These are phyloP conservation scores for Brettanomyces sp. DNA, from an alignment of 805 yeast species.

Conservation along the genomic window DNA sequence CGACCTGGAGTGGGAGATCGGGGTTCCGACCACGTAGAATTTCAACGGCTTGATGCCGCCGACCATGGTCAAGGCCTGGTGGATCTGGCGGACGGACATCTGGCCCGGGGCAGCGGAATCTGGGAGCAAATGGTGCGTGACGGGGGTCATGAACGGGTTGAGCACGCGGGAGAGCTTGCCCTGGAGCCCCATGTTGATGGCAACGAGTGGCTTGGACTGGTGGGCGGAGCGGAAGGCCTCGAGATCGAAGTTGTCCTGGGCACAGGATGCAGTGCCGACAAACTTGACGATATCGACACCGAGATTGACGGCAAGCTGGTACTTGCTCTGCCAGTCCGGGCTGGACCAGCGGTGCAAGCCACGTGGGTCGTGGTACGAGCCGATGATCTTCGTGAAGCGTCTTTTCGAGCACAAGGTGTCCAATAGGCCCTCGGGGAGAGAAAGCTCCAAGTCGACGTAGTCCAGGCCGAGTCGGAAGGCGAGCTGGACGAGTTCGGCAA, in stretches of 20 bases:
- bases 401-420: constrained; percentile 42
- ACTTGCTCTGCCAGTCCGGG: constrained; percentile 67
- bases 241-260: constrained; percentile 60
- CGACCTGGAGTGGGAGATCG: constrained; percentile 80
- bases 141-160: constrained; percentile 73
- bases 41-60: constrained; percentile 55
- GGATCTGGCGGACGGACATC: constrained; percentile 55
- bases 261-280: constrained; percentile 62
- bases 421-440: constrained; percentile 49
- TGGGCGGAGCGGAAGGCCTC: constrained; percentile 61
- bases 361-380: constrained; percentile 69
- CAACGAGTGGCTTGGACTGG: constrained; percentile 56
- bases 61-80: constrained; percentile 42
- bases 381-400: constrained; percentile 63
- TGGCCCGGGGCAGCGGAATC: constrained; percentile 76
- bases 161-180: constrained; percentile 78
- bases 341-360: constrained; percentile 57
- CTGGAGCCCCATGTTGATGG: constrained; percentile 66
- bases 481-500: constrained; percentile 42
- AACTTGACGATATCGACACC: constrained; percentile 73
- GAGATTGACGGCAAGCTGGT: constrained; percentile 52
- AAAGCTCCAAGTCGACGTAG: constrained; percentile 70
- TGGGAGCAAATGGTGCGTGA: constrained; percentile 63
- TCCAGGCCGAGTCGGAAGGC: constrained; percentile 76
- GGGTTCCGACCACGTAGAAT: constrained; percentile 72